Base-by-base conservation (phyloP, 2,329 filamentous ascomycete species). In the Cladosporium sp. region DNA sequence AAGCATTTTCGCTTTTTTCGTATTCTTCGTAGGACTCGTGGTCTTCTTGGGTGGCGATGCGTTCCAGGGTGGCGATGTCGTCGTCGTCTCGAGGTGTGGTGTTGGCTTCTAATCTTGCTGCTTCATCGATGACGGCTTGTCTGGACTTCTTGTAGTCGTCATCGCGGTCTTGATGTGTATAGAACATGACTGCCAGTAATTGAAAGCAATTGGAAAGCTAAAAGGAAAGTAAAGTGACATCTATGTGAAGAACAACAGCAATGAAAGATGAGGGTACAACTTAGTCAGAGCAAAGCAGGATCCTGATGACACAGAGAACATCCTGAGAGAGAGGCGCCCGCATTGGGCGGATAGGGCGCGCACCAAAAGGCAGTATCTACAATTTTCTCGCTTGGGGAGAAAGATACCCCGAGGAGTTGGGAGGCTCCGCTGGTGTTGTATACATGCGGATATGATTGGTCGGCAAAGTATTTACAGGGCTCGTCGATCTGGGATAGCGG, bases 11-110 rank as follows among this genome's bases (percentile, higher is more conserved):
- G 10, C 28, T 57, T 5, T 57, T 28, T 15, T 64, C 49, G 10
- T 62, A 60, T 6, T 65, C 34, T 24, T 68, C 67, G 34, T 70
- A 65, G n/a, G 69, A 62, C 32, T 67, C 66, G 34, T 66, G 57
- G 26, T 66, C 54, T 34, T 67, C 66, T 51, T 70, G 70, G 38
- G 59, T 63, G 12, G 67, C 67, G 26, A 65, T 64, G 60, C 68
- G 70, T 65, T 72, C 71, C 52, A 73, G 67, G 49, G 64, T 68
- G n/a, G 72, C 68, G 49, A 67, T 28, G 38, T 63, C 41, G 38
- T 71, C 41, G 32, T 71, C 69, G 10, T 59, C 30, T 14, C 11
- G 66, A 24, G 66, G 63, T 18, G 66, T 66, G 51, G 58, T 34
- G 59, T 62, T 64, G 64, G 68, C 71, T 30, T 47, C 57, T 36